phyloP scores from a whole-genome alignment of 305 asterid genomes.

The Solanum hybrid region DNA sequence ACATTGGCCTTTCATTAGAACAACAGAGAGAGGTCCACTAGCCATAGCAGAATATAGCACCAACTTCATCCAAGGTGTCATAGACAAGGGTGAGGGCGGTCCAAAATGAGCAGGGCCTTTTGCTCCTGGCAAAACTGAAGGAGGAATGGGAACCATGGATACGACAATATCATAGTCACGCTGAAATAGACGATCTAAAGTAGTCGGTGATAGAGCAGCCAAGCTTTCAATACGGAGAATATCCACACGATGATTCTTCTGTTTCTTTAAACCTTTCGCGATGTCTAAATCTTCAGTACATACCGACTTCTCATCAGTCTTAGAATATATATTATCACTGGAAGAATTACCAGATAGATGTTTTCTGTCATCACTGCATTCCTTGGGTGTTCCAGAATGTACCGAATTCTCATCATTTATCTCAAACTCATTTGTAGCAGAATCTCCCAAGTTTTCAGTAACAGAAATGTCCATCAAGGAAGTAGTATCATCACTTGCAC shows the following conservation, averaged over 20 bases:
- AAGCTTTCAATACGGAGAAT: constrained; percentile 97
- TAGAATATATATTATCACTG: constrained; percentile 8
- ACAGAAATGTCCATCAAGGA: constrained; percentile 24
- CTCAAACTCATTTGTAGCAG: constrained; percentile 22
- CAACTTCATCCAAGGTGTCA: constrained; percentile 98
- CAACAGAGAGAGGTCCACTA: constrained; percentile 94
- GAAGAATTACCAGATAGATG: neutral
- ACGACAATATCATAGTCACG: constrained; percentile 88
- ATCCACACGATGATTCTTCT: constrained; percentile 68
- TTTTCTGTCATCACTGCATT: neutral
- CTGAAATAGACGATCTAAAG: constrained; percentile 81
- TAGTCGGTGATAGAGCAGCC: constrained; percentile 82
- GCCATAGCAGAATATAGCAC: constrained; percentile 64
- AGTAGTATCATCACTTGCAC: constrained; percentile 30
- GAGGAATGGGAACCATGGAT: constrained; percentile 97
- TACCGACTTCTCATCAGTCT: constrained; percentile 32
- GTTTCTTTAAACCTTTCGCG: constrained; percentile 44
- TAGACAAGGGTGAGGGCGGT: constrained; percentile 87
- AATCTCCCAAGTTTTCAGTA: constrained; percentile 21
- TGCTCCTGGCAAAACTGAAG: constrained; percentile 85
- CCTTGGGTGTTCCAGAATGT: constrained; percentile 15
- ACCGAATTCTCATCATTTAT: constrained; percentile 16
- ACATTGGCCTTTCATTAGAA: constrained; percentile 88
- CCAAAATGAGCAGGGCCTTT: constrained; percentile 98
- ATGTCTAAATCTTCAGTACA: constrained; percentile 30